These are phyloP conservation scores for Kurtzmaniella fragi DNA, from an alignment of 805 yeast genomes.

Conservation along the genomic window DNA sequence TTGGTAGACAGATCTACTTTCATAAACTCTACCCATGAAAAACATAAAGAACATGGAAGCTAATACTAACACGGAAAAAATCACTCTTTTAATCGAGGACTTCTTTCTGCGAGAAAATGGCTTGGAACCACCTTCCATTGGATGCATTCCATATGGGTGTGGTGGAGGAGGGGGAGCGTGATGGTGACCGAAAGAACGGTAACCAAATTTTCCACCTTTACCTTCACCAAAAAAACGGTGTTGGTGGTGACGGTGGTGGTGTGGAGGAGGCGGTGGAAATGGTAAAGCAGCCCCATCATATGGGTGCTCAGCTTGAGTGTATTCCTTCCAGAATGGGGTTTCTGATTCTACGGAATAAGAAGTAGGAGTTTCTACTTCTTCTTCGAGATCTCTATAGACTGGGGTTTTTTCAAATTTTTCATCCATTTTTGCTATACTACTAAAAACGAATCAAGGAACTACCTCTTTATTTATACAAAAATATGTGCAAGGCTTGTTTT, in stretches of 20 bases:
- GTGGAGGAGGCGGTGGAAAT: not conserved
- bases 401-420: too few species aligned
- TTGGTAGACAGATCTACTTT: not conserved
- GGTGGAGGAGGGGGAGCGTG: conserved; percentile 2
- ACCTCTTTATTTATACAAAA: too few species aligned
- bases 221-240: not conserved
- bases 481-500: too few species aligned
- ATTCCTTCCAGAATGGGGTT: too few species aligned
- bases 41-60: not conserved
- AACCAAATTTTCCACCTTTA: not conserved
- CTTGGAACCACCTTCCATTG: not conserved
- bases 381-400: too few species aligned
- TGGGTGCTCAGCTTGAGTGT: too few species aligned
- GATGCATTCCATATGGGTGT: not conserved
- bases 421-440: too few species aligned
- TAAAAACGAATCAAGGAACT: too few species aligned
- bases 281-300: too few species aligned
- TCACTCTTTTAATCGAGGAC: not conserved
- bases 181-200: not conserved
- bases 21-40: not conserved
- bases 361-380: too few species aligned
- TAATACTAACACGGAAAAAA: not conserved
- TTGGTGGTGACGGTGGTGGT: not conserved
- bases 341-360: too few species aligned
- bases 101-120: not conserved